Percentiles rank a stretch among this genome's conserved stretches.
Evolutionary conservation across 768 basidiomycete genomes (phyloP).

Genomic region (Crepidotus variabilis): DNA sequence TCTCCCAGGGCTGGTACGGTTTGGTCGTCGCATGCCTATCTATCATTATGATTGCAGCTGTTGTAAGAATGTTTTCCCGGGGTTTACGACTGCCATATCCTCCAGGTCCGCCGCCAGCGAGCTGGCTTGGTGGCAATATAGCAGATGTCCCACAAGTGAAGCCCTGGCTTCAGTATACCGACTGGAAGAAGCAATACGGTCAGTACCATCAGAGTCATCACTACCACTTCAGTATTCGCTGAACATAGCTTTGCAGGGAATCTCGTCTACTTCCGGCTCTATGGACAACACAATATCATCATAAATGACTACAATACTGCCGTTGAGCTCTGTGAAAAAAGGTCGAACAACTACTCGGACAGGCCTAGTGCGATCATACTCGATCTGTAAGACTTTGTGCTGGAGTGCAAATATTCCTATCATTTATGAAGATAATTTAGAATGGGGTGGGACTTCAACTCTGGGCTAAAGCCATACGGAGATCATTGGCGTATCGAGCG

Average conservation of each 20-base stretch:
- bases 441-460: constrained; percentile 29
- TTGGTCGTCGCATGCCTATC: too few relatives aligned
- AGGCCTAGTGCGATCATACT: constrained; percentile 19
- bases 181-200: neutral
- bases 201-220: neutral
- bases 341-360: constrained; percentile 20
- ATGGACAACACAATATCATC: constrained; percentile 19
- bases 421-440: constrained; percentile 14
- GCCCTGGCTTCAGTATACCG: too few relatives aligned
- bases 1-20: too few relatives aligned
- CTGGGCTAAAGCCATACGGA: constrained; percentile 24
- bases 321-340: constrained; percentile 22
- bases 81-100: too few relatives aligned
- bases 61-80: too few relatives aligned
- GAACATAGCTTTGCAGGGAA: constrained; percentile 9
- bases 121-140: too few relatives aligned
- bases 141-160: too few relatives aligned
- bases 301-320: constrained; percentile 19
- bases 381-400: constrained; percentile 14
- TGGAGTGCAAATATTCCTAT: neutral
- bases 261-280: constrained; percentile 15
- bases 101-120: too few relatives aligned
- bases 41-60: too few relatives aligned
- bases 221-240: neutral
- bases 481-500: constrained; percentile 26